Percentiles rank a stretch among this genome's conserved stretches.
Conservation (phyloP, 768 basidiomycete species). For the Phlebiopsis flavidoalba region DNA sequence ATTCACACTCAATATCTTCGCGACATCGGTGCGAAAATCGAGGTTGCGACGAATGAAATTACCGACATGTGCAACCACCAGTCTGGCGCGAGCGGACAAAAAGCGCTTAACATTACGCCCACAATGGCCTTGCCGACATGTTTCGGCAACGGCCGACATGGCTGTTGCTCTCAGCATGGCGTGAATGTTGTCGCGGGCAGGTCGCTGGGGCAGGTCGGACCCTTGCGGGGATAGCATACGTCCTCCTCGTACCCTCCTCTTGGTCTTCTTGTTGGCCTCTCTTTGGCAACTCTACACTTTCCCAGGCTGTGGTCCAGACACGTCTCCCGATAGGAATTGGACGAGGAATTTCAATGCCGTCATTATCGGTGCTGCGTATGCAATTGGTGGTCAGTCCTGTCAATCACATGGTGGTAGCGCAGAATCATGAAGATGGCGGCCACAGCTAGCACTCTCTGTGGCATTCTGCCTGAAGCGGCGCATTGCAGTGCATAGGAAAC, state of each 20-base stretch:
- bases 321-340: constrained; percentile 50
- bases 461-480: constrained; percentile 64
- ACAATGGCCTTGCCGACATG: neutral
- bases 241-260: constrained; percentile 24
- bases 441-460: constrained; percentile 49
- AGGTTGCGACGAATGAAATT: too few species aligned
- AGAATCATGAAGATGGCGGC: constrained; percentile 16
- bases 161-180: neutral
- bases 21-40: neutral
- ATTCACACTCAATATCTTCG: neutral
- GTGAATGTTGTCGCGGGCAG: constrained; percentile 26
- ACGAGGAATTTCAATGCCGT: constrained; percentile 61
- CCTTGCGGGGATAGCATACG: constrained; percentile 51
- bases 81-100: too few species aligned
- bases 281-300: constrained; percentile 59
- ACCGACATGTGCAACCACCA: too few species aligned
- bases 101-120: neutral
- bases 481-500: constrained; percentile 55
- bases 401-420: neutral
- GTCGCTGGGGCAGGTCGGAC: constrained; percentile 43
- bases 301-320: constrained; percentile 72
- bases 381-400: constrained; percentile 50
- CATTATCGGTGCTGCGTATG: constrained; percentile 66
- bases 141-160: constrained; percentile 3
- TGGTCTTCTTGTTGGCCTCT: constrained; percentile 45